Base-by-base conservation (phyloP, 192 early-diverging fungal genomes). In the Coemansia sp. region DNA sequence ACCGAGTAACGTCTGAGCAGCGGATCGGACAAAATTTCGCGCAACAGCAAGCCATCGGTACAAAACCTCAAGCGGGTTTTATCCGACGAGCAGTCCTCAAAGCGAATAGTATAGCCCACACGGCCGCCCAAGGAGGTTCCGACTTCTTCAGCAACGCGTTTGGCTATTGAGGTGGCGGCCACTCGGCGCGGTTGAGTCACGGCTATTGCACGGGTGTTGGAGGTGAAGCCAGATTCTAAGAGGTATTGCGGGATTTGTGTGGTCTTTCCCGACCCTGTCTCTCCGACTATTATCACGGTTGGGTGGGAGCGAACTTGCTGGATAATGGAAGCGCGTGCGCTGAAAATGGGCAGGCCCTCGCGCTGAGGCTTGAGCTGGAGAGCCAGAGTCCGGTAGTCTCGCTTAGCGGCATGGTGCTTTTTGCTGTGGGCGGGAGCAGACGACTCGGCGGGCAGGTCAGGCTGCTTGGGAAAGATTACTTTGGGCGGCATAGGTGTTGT, bases 211-310 rank as follows among this genome's bases (percentile, higher is more conserved):
- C 9, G 78, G 25, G 63, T 80, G 4, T 4, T 31, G 30, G 30
- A 31, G 0, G 42, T 27, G 54, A 82, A 59, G 39, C 80, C 85
- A 5, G 79, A 65, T 47, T 94, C 89, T 9, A 88, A 57, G 4
- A 99, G 80, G 53, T 88, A 97, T 67, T 97, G 96, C 13, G 96
- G 94, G n/a, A 95, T 90, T 65, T 97, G 89, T 2, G 89, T 91
- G 1, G 89, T 90, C 54, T 91, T 91, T 8, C 90, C 89, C 23
- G 82, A 85, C 13, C 88, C 89, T 0, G 88, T 90, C 55, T 92
- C 90, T 3, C 88, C 87, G 22, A 92, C 87, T 32, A 92, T 78
- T 19, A 92, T 70, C 8, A 88, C 81, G 1, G 85, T 70, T 19
- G 58, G 46, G 53, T 80, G 78, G 5, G 30, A 13, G 14, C 45